Percentiles rank a stretch among this genome's conserved stretches.
phyloP scores from a whole-genome alignment of 768 basidiomycete species.

The Boletus tomentosulus region DNA sequence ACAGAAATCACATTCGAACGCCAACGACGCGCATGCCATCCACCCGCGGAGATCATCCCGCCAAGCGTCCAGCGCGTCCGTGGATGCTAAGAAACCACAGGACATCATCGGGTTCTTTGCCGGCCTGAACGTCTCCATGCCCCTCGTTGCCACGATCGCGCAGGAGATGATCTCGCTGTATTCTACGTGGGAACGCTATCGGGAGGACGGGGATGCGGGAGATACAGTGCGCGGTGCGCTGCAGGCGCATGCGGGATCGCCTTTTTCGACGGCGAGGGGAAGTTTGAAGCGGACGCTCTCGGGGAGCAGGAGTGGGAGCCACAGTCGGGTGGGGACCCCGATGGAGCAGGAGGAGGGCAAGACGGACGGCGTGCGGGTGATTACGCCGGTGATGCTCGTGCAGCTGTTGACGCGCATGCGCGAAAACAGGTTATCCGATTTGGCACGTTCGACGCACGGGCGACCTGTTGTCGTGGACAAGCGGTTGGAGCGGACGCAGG shows the following conservation, averaged over 20 bases:
- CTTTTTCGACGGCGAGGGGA: slow-evolving; percentile 19
- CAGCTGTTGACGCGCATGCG: slow-evolving; percentile 62
- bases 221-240: slow-evolving; percentile 9
- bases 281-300: slow-evolving; percentile 23
- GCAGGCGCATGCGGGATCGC: slow-evolving; percentile 14
- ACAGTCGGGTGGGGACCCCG: slow-evolving; percentile 28
- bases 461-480: slow-evolving; percentile 62
- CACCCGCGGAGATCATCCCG: slow-evolving; percentile 54
- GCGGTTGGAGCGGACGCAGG: slow-evolving; percentile 68
- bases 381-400: slow-evolving; percentile 59
- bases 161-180: slow-evolving; percentile 92
- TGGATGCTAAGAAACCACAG: slow-evolving; percentile 38
- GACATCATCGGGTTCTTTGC: slow-evolving; percentile 83
- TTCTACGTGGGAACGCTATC: slow-evolving; percentile 82
- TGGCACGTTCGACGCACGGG: slow-evolving; percentile 46
- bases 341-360: slow-evolving; percentile 15
- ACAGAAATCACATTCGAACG: slow-evolving; percentile 31
- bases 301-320: slow-evolving; percentile 23
- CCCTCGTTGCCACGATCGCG: slow-evolving; percentile 75
- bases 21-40: slow-evolving; percentile 20
- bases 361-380: slow-evolving; percentile 22
- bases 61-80: slow-evolving; percentile 34
- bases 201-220: slow-evolving; percentile 53
- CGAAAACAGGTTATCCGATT: slow-evolving; percentile 55
- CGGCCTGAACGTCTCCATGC: slow-evolving; percentile 78